Percentiles rank a stretch among this genome's conserved stretches.
These are phyloP conservation scores for Leccinum uliginosum DNA, from an alignment of 768 basidiomycete genomes.

Conservation along the genomic window DNA sequence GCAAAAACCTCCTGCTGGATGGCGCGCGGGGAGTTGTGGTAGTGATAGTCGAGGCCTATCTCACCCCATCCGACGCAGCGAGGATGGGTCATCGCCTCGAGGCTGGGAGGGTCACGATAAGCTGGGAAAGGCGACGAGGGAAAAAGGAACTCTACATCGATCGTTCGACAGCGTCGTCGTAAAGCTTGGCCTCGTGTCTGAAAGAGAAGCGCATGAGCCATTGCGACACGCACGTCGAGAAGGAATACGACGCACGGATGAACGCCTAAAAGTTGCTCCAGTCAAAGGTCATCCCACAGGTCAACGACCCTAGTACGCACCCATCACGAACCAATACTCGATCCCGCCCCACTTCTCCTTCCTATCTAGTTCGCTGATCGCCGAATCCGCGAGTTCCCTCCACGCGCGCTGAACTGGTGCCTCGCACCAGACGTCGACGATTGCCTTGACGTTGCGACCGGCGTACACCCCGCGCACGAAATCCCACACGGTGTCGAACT, in stretches of 20 bases:
- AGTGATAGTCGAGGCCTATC: slow-evolving; percentile 84
- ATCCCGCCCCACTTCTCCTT: slow-evolving; percentile 57
- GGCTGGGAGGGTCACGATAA: slow-evolving; percentile 30
- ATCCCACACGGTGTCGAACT: slow-evolving; percentile 54
- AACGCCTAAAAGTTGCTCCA: slow-evolving; percentile 44
- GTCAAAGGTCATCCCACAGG: neutral
- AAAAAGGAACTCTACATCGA: slow-evolving; percentile 49
- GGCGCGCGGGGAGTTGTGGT: slow-evolving; percentile 69
- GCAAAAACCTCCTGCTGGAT: slow-evolving; percentile 63
- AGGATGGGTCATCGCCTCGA: slow-evolving; percentile 75
- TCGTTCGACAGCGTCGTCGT: slow-evolving; percentile 62
- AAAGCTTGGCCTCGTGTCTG: slow-evolving; percentile 70
- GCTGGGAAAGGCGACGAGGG: neutral
- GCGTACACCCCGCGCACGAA: slow-evolving; percentile 63
- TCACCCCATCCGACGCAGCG: slow-evolving; percentile 88
- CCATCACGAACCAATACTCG: slow-evolving; percentile 82
- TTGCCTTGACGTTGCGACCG: slow-evolving; percentile 52
- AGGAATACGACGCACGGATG: slow-evolving; percentile 58
- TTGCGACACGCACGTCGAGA: neutral
- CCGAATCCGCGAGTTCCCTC: slow-evolving; percentile 73
- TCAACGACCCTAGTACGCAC: slow-evolving; percentile 34
- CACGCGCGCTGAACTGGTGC: slow-evolving; percentile 60
- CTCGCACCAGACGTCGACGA: slow-evolving; percentile 91
- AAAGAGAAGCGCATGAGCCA: neutral
- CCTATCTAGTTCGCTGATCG: slow-evolving; percentile 46